Base-by-base conservation (phyloP, 2,329 filamentous ascomycete species). In the Talaromyces sp. region DNA sequence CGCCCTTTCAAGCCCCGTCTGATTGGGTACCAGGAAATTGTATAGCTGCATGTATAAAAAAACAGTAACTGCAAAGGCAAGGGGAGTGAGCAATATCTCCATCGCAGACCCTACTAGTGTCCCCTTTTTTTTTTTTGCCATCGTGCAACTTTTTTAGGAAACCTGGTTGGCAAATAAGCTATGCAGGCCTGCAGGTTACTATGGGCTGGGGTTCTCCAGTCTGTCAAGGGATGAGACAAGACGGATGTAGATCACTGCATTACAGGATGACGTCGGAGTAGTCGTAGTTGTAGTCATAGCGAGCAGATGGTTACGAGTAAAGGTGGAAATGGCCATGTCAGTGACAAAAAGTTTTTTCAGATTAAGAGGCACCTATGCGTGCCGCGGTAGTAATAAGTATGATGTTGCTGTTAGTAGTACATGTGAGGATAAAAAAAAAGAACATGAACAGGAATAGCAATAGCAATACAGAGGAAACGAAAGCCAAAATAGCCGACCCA, bases 401-500 rank as follows among this genome's bases (percentile, higher is more conserved):
- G 28, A 53, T 61, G 60, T 33, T 47, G 57, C 57, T 40, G 50
- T 53, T 62, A 51, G 52, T 62, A 40, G 60, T 60, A 62, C 57
- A 60, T 54, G 31, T 55, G 57, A 53, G 44, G 33, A 36, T 16
- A 23, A 50, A 47, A 56, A 18, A 51, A 42, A 47, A 61, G 52
- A 27, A 50, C 59, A 57, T 56, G 50, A 55, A 28, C 23, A 56
- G 33, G 23, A 56, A 23, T 8, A 47, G 23, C 9, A 47, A 56
- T 56, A 56, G 36, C 59, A 30, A 50, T 27, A 56, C 18, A 61
- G 44, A 59, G 59, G 31, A 42, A 23, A 36, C 50, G 52, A 63
- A 63, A 42, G 51, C 57, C 58, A 63, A 51, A 55, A 50, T 23
- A 58, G 50, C 62, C 59, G 47, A 12, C 62, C 62, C 56, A 62